Percentiles rank a stretch among this genome's conserved stretches.
Conservation (phyloP, 805 yeast species). For the Cyberlindnera sargentensis region DNA sequence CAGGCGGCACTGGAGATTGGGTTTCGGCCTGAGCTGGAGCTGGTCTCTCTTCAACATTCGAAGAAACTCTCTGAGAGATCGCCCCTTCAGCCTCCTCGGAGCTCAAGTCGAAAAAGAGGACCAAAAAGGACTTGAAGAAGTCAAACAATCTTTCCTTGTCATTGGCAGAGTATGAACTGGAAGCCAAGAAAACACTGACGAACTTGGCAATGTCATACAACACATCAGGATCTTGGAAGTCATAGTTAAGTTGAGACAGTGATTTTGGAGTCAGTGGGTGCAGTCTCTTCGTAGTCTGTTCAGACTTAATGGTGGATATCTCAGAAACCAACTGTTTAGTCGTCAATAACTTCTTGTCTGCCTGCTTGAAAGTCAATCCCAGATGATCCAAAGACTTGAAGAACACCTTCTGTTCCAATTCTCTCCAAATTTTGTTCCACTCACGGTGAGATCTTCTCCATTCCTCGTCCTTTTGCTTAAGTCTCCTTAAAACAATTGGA, state of each 20-base stretch:
- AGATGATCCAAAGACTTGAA: constrained; percentile 91
- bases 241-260: constrained; percentile 61
- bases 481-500: constrained; percentile 84
- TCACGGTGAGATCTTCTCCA: constrained; percentile 98
- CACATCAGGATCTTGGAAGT: constrained; percentile 58
- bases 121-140: constrained; percentile 63
- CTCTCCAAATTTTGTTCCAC: constrained; percentile 99
- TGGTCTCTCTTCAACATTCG: background rate
- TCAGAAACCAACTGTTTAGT: constrained; percentile 88
- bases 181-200: constrained; percentile 57
- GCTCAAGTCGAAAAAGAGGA: constrained; percentile 63
- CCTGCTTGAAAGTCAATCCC: constrained; percentile 93
- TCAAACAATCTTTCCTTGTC: constrained; percentile 74
- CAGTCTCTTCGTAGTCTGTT: constrained; percentile 78
- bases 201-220: constrained; percentile 68
- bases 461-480: constrained; percentile 97
- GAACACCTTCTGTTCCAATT: constrained; percentile 91
- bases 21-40: background rate
- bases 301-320: constrained; percentile 86
- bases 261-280: constrained; percentile 85
- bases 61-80: constrained; percentile 26
- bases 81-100: constrained; percentile 39
- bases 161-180: constrained; percentile 67
- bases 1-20: constrained; percentile 6
- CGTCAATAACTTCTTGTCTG: constrained; percentile 87